Base-by-base conservation (phyloP, 1,284 basidiomycete species). In the Malassezia caprae region DNA sequence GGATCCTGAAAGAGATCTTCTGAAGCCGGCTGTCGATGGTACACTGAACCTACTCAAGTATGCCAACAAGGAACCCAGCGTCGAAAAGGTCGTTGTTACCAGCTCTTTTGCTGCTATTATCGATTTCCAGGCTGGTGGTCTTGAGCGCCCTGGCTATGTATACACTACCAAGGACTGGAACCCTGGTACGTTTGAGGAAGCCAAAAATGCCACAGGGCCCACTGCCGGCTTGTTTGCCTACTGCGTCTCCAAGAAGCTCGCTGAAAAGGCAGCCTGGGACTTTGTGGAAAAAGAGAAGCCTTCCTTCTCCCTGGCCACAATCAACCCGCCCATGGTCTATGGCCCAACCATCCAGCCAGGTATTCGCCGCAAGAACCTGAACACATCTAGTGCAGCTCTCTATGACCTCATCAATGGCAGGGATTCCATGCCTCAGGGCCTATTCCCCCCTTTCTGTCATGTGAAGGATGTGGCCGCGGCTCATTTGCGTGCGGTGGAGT, bases 21-120 rank as follows among this genome's bases (percentile, higher is more conserved):
- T 76, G 40, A 58, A 61, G 17, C 75, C 75, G 0, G 75, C 75
- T 10, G 59, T 76, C 30, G 65, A 75, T 37, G 75, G 75, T 2
- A 76, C 73, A 0, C 58, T 75, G 23, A 64, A 67, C 23, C 54
- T 76, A 4, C 56, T 74, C 8, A 56, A 61, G 5, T 66, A 63
- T 24, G 72, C 72, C 10, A 63, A 66, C 39, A 59, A 66, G 44
- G 60, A 59, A 21, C 56, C 55, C 27, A 59, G 55, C 30, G 66
- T 72, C 26, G 62, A 68, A 50, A 59, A 64, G 40, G 57, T 74
- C 26, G 71, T 69, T 39, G 60, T 74, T 41, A 73, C 72, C 23
- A 64, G 62, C 4, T 66, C 66, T 8, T 67, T 72, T 43, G 69
- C 65, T 4, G 72, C 72, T 1, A 63, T 71, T 4, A 66, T 62